phyloP scores from a whole-genome alignment of 768 basidiomycete species.

The Rubroboletus pulcherrimus region DNA sequence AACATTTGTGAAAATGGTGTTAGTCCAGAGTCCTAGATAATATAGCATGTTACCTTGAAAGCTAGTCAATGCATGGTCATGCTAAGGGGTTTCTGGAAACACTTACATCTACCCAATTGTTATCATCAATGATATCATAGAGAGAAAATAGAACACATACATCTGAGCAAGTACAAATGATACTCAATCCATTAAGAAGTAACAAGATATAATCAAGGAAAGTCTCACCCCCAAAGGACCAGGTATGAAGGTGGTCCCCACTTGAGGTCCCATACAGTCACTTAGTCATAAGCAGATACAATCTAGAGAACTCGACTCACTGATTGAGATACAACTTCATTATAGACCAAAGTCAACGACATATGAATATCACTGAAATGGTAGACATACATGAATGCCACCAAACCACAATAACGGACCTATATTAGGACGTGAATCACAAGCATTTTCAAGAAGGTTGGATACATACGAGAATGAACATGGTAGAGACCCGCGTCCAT shows the following conservation, averaged over 20 bases:
- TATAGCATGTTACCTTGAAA: neutral
- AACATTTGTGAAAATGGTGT: neutral
- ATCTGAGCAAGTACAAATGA: neutral
- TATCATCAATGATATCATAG: neutral
- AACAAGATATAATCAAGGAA: neutral
- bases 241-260: neutral
- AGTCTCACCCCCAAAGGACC: slow-evolving; percentile 2
- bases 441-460: neutral
- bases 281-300: neutral
- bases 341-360: neutral
- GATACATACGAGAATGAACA: slow-evolving; percentile 2
- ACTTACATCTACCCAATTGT: neutral
- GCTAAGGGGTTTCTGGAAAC: neutral
- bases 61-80: neutral
- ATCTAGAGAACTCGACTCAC: neutral
- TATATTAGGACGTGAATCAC: neutral
- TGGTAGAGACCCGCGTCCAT: slow-evolving; percentile 7
- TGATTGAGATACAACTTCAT: neutral
- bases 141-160: neutral
- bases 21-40: neutral
- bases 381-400: neutral
- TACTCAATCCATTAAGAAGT: neutral
- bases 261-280: neutral
- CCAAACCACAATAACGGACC: slow-evolving; percentile 10
- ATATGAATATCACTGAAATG: neutral